Percentiles rank a stretch among this genome's conserved stretches.
These are phyloP conservation scores for Dionaea muscipula DNA, from an alignment of 179 eudicot genomes.

Conservation along the genomic window DNA sequence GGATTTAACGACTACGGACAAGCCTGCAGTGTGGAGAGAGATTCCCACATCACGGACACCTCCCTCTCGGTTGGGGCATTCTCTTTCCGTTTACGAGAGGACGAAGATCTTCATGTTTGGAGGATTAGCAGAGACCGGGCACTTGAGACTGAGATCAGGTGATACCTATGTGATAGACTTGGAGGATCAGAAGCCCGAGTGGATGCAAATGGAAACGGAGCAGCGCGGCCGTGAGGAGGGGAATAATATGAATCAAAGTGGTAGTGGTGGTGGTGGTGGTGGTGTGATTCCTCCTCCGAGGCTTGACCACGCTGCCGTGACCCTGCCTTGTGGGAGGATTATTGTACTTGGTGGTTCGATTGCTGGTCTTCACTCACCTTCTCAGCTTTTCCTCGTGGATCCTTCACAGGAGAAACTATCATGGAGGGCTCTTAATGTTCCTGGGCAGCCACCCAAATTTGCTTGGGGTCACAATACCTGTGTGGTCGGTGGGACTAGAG, in stretches of 20 bases:
- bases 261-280: no score
- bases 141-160: slow-evolving; percentile 50
- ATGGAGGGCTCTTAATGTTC: slow-evolving; percentile 68
- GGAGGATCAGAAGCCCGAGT: slow-evolving; percentile 46
- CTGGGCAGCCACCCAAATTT: slow-evolving; percentile 69
- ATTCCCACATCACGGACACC: slow-evolving; percentile 59
- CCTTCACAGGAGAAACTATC: slow-evolving; percentile 71
- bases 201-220: slow-evolving; percentile 62
- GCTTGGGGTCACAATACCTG: slow-evolving; percentile 89
- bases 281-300: slow-evolving; percentile 77
- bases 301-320: slow-evolving; percentile 72
- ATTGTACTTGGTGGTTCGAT: slow-evolving; percentile 69
- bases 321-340: slow-evolving; percentile 76
- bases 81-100: slow-evolving; percentile 62
- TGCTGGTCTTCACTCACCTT: slow-evolving; percentile 68
- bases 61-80: slow-evolving; percentile 72
- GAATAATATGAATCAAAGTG: no score
- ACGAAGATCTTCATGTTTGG: slow-evolving; percentile 81
- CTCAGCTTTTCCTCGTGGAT: slow-evolving; percentile 61
- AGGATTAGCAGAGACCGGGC: slow-evolving; percentile 73
- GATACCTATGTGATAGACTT: slow-evolving; percentile 64
- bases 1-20: slow-evolving; percentile 51
- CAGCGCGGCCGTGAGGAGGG: no score
- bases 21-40: slow-evolving; percentile 68
- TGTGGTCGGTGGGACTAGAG: slow-evolving; percentile 76